Base-by-base conservation (phyloP, 305 asterid species). In the Euphrasia arctica region DNA sequence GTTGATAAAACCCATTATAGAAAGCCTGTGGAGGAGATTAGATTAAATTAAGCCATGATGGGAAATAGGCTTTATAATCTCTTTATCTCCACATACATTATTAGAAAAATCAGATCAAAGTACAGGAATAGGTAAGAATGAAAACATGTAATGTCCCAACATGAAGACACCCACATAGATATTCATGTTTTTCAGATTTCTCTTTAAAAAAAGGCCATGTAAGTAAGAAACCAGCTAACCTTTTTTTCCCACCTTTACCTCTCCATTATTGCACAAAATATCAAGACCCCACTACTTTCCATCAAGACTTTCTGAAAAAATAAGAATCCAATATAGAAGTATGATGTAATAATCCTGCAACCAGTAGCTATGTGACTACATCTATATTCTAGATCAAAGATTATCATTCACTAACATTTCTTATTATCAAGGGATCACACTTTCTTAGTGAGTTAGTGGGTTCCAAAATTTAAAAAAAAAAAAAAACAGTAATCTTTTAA, bases 271-370 rank as follows among this genome's bases (percentile, higher is more conserved):
- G 81, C 63, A 76, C 63, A 75, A 65, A 66, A 63, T 68, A 62
- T 58, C 59, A 63, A 72, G 78, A 75, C 85, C 91, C 89, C 82
- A 80, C 84, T 86, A 86, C 78, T 75, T 79, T 61, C 67, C 54
- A 31, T 61, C 9, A 10, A 15, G 60, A 43, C 66, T 63, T 59
- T 68, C 22, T 45, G 71, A 66, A 4, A 34, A 34, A 34, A 5
- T 54, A 79, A 70, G 68, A 70, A 64, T 61, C 75, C 62, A 67
- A 67, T 70, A 25, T 25, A 25, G 27, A 25, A 25, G 27, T 25
- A 64, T 67, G 70, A 64, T 69, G 70, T 66, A 68, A 34, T 5
- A 34, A 73, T 77, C 41, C 41, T 18, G 22, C 41, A 76, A 59
- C 79, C 90, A 80, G 81, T 80, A 67, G 68, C 78, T 67, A 75